Evolutionary conservation across 2,329 filamentous ascomycete genomes (phyloP), one percentile per base, ranked within the genome.

Genomic region (Alternaria longipes): DNA sequence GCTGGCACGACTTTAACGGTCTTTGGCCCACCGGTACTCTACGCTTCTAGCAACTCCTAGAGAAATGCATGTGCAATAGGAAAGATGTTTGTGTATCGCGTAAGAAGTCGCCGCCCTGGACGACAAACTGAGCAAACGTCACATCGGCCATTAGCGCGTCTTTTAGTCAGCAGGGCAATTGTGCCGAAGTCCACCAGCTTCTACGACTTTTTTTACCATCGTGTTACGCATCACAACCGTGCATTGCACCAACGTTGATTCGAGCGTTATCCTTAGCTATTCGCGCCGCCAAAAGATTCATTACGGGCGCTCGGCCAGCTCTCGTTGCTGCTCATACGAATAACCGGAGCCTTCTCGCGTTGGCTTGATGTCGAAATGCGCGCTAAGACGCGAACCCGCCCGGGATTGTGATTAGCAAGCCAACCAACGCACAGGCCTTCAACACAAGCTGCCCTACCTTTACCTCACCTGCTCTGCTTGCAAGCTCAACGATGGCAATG

Each of bases 141-240:
- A 46, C 11, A 22, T 40, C 34, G 11, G 49, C 32, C 32, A 11
- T 41, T 54, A 41, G 41, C 32, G 32, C 42, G 26, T 4, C 22
- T 40, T 54, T 58, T 58, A 59, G 53, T 59, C 56, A 59, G 56
- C 56, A 59, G 8, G 14, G 9, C 22, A 42, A 12, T 3, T 28
- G 28, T 32, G 56, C 12, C 56, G 36, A 40, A 41, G 26, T 58
- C 26, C 32, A 54, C 24, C 50, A 38, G 22, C 1, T 40, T 54
- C 14, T n/a, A 36, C 50, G 14, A 8, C n/a, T 14, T 1, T n/a
- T n/a, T 50, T 2, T 11, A 3, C 16, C 3, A 24, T 50, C 28
- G 18, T 26, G 24, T 50, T 38, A 38, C 46, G 9, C 30, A 50
- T 6, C 45, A 16, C 4, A 9, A 16, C 8, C 22, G 41, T n/a